phyloP scores from a whole-genome alignment of 495 filamentous ascomycete species.

The Evernia prunastri region DNA sequence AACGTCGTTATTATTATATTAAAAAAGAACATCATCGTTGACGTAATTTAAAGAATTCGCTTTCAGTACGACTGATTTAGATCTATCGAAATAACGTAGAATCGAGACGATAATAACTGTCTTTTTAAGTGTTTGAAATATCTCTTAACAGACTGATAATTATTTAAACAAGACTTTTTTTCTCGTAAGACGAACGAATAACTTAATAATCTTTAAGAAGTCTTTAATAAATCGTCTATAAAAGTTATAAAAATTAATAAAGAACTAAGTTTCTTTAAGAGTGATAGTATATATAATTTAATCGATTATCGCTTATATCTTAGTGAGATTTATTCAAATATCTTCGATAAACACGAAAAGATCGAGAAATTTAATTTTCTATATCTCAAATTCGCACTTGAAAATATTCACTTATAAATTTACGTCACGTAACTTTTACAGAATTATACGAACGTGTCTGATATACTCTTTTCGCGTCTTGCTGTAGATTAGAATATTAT shows the following conservation, averaged over 20 bases:
- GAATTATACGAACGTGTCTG: constrained; percentile 22
- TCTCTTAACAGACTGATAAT: constrained; percentile 29
- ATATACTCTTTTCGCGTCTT: constrained; percentile 21
- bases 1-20: too few relatives aligned
- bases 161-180: constrained; percentile 22
- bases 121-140: constrained; percentile 43
- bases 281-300: constrained; percentile 22
- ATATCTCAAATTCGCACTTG: constrained; percentile 33
- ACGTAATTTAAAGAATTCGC: constrained; percentile 26
- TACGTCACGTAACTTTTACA: constrained; percentile 19
- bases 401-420: constrained; percentile 21
- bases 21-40: constrained; percentile 25
- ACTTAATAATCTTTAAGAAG: constrained; percentile 24
- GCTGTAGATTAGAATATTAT: constrained; percentile 29
- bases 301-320: constrained; percentile 25
- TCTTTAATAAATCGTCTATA: constrained; percentile 30
- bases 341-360: constrained; percentile 26
- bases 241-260: constrained; percentile 33
- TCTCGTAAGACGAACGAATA: constrained; percentile 18
- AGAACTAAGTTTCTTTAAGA: constrained; percentile 26
- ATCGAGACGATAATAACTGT: constrained; percentile 36
- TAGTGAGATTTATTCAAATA: constrained; percentile 23
- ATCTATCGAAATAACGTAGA: constrained; percentile 27
- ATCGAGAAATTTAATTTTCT: constrained; percentile 25
- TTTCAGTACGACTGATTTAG: constrained; percentile 24